Evolutionary conservation across 495 filamentous ascomycete genomes (phyloP), one percentile per base, ranked within the genome.

Genomic region (Friedmanniomyces endolithicus): DNA sequence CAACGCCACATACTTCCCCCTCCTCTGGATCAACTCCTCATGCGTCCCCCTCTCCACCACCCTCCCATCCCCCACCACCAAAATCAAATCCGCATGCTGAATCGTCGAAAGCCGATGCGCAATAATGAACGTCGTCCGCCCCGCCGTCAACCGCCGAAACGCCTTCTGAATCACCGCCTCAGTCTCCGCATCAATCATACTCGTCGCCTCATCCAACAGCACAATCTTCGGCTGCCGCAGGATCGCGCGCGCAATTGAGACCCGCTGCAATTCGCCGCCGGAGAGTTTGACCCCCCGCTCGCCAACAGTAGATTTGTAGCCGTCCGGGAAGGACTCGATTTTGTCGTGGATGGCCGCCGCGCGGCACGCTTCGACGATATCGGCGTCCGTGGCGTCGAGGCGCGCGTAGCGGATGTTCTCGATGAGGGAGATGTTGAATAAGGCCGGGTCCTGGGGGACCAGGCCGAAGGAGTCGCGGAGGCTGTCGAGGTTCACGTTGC

Each of bases 391-490:
- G 3, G 68, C 59, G 29, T 73, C 72, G 22, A 80, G 72, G 41
- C 77, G 74, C 12, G 81, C 83, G 58, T 87, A 88, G 47, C 77
- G 74, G 33, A 90, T 71, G 58, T 87, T 88, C 55, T 87, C 79
- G 67, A 87, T 81, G 47, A 89, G 77, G 1, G 83, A 80, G 52
- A 79, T 76, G 61, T 88, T 85, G 64, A 88, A 87, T 1, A 88
- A 69, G 31, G 79, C 71, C 0, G 85, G 77, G 35, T 82, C 77
- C 69, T 80, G 68, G 1, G 83, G 83, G 16, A 88, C 85, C n/a
- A 88, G 75, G 2, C 84, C 84, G 46, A 89, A 79, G 40, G 74
- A 74, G 9, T 78, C 74, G 17, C 85, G 75, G 22, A 90, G 70
- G 62, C 84, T 87, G 55, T 63, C 73, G 40, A 85, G 71, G 11